phyloP scores from a whole-genome alignment of 768 basidiomycete genomes.

The Pleurotus ostreatus region DNA sequence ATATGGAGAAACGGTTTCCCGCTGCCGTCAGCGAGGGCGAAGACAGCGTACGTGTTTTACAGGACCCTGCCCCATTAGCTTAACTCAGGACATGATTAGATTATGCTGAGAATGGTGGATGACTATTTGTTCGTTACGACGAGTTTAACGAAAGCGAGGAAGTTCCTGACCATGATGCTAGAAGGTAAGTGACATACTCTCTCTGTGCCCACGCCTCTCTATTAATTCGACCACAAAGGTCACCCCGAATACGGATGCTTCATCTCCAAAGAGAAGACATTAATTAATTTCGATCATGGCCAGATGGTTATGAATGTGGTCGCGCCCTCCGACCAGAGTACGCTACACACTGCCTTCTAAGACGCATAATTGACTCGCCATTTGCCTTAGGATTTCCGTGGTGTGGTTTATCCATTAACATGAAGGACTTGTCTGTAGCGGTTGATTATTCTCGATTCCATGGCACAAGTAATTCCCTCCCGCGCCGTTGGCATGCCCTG shows the following conservation, averaged over 20 bases:
- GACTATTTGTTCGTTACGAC: constrained; percentile 92
- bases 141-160: constrained; percentile 47
- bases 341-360: constrained; percentile 7
- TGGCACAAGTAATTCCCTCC: constrained; percentile 39
- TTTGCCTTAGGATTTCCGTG: constrained; percentile 73
- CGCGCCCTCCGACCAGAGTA: constrained; percentile 40
- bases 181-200: constrained; percentile 38
- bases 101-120: constrained; percentile 84
- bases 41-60: constrained; percentile 50
- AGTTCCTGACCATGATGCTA: constrained; percentile 76
- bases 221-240: constrained; percentile 36
- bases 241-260: constrained; percentile 95
- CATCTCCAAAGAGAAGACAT: constrained; percentile 84
- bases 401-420: constrained; percentile 86
- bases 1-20: constrained; percentile 66
- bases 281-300: constrained; percentile 79
- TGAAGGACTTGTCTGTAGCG: constrained; percentile 69
- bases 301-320: constrained; percentile 49
- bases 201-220: neutral
- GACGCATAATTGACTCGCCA: neutral
- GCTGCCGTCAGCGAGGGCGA: constrained; percentile 49
- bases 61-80: neutral
- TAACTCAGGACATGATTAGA: neutral
- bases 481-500: neutral
- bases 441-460: constrained; percentile 74